phyloP scores from a whole-genome alignment of 331 rosid species.

The Acacia concinna region DNA sequence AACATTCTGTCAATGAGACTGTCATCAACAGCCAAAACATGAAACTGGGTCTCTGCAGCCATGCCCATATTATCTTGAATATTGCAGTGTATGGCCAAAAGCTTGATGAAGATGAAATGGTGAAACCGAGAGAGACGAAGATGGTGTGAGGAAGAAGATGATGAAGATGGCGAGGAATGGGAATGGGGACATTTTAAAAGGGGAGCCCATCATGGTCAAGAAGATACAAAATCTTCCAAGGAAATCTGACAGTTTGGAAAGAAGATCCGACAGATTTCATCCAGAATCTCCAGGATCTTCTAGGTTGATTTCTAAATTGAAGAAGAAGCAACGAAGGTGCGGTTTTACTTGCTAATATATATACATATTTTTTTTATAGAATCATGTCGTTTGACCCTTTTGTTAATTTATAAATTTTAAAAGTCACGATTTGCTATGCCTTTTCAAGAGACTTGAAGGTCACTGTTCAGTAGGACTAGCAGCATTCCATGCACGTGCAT shows the following conservation, averaged over 20 bases:
- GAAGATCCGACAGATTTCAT: conserved; percentile 73
- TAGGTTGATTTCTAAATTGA: conserved; percentile 55
- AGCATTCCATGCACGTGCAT: conserved; percentile 36
- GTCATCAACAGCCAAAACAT: conserved; percentile 93
- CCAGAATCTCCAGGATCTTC: conserved; percentile 66
- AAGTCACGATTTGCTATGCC: conserved; percentile 18
- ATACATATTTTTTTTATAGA: conserved; percentile 10
- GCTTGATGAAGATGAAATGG: neutral
- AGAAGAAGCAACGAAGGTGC: conserved; percentile 54
- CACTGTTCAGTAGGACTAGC: neutral
- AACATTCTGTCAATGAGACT: conserved; percentile 69
- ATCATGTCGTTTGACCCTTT: conserved; percentile 39
- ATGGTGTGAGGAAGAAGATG: no score
- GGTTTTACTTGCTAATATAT: conserved; percentile 27
- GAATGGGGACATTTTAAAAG: conserved; percentile 51
- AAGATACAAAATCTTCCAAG: conserved; percentile 47
- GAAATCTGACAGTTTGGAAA: conserved; percentile 79
- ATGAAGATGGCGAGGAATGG: conserved; percentile 22
- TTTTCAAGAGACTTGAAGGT: conserved; percentile 29
- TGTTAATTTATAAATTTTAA: conserved; percentile 9
- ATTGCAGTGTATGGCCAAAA: neutral
- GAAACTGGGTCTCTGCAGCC: conserved; percentile 56
- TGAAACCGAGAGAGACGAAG: neutral
- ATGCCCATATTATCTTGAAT: conserved; percentile 54
- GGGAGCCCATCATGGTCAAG: conserved; percentile 40